Base-by-base conservation (phyloP, 148 eudicot genomes). In the Rhododendron henanense region DNA sequence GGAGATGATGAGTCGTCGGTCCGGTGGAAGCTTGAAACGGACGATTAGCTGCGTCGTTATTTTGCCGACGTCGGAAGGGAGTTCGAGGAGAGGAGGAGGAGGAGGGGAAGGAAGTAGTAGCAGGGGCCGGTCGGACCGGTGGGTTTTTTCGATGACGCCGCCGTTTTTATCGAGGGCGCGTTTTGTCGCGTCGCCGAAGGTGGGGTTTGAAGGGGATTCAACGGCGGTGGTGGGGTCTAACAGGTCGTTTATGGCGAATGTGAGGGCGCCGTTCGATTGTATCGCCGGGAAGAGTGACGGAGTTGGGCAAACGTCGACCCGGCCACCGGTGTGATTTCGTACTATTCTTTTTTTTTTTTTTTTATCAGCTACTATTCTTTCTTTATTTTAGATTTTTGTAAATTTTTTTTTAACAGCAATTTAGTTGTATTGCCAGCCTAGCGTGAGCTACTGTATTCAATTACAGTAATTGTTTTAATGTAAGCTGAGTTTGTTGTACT, bases 21-120 rank as follows among this genome's bases (percentile, higher is more conserved):
- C 74, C 61, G 21, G 61, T 0, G 21, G 61, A 55, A 16, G 61
- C 37, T 88, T 92, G 83, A 87, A 86, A 37, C 53, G 94, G 18
- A 81, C 91, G 3, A 86, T 79, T 21, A 93, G 92, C 87, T 79
- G 45, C 6, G 21, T 85, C 48, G 88, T 88, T 51, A 83, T 78
- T 48, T 69, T 89, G 6, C 86, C 90, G 3, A 78, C 85, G 6
- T 41, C 44, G 33, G 89, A 79, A 5, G 33, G 89, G 25, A 81
- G 90, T 65, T 73, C 90, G 15, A 59, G 85, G 31, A 75, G 88
- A 8, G 92, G 93, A 0, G 86, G 53, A 74, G 44, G 53, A 74
- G 44, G 50, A 4, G 57, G 57, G 57, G 57, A 51, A 51, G 57
- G 91, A 7, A 82, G 87, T 25, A 84, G 79, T 1, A 85, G 48